A percentile compares a stretch with the other conserved stretches of the same genome.
Evolutionary conservation across 768 basidiomycete species (phyloP).

Genomic region (Pleurotus salmoneostramineus): DNA sequence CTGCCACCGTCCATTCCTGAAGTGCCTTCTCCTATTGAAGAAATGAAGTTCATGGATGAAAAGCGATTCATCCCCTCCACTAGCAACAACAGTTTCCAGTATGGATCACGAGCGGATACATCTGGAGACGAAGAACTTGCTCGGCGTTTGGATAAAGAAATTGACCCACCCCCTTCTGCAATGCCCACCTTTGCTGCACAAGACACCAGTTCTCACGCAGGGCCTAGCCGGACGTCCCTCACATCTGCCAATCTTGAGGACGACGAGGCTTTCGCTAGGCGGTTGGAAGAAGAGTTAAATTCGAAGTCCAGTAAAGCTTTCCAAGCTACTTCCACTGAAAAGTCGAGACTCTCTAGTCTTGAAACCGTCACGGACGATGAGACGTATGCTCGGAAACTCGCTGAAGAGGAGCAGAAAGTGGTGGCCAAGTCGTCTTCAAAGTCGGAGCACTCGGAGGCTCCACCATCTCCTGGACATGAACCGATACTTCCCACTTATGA

Average conservation of each 20-base stretch:
- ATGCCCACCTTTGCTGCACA: neutral
- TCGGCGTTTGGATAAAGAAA: slow-evolving; percentile 6
- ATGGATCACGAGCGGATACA: neutral
- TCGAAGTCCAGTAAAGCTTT: neutral
- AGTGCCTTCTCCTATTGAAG: neutral
- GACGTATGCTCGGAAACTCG: slow-evolving; percentile 34
- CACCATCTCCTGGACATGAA: neutral
- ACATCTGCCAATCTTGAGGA: slow-evolving; percentile 8
- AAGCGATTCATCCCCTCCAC: neutral
- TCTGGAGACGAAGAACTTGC: slow-evolving; percentile 11
- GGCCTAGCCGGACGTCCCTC: too few relatives aligned
- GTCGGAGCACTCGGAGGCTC: neutral
- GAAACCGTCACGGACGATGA: slow-evolving; percentile 30
- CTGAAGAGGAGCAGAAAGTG: slow-evolving; percentile 1
- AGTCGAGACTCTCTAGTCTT: slow-evolving; percentile 9
- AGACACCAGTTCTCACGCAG: slow-evolving; percentile 7
- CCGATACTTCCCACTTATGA: neutral
- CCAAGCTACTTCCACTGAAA: neutral
- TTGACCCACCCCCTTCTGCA: neutral
- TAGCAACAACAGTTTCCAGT: neutral
- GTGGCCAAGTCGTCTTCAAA: neutral
- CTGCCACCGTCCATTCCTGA: slow-evolving; percentile 11
- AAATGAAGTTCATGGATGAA: slow-evolving; percentile 3
- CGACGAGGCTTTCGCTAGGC: slow-evolving; percentile 24
- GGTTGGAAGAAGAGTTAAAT: slow-evolving; percentile 12